Evolutionary conservation across 139 green algal genomes (phyloP), one percentile per base, ranked within the genome.

Genomic region (Chlorella sp.): DNA sequence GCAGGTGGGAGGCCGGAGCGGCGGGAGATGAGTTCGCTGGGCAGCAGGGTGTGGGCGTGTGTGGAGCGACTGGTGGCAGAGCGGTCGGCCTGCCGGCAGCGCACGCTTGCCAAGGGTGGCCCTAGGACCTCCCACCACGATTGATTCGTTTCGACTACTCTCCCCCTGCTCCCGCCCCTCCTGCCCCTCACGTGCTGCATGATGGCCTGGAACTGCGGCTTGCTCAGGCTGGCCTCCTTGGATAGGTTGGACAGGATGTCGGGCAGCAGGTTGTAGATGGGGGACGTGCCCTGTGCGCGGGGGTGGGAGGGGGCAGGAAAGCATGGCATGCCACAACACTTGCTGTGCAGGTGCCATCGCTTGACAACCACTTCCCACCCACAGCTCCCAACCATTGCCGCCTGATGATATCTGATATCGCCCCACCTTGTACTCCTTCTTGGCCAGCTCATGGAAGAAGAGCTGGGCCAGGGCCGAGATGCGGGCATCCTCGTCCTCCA

Each of bases 211-310:
- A 96, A 93, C 34, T 93, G 78, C 13, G 85, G 81, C n/a, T 80
- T 85, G 26, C 62, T 40, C 77, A 97, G 87, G 40, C 26, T 75
- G 3, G 82, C n/a, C 44, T 94, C 90, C 3, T 74, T 80, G 40
- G 85, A 91, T 60, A 98, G 88, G 74, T 81, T 87, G 65, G 86
- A 93, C 60, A 99, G 89, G 77, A 98, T 96, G 87, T 99, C 96
- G 28, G 96, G 95, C 76, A 99, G 87, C 84, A 99, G 89, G 89
- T 98, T 98, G 90, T 98, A 98, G 54, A 99, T 93, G 19, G 95
- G 94, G 85, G 90, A 94, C 32, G 88, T 90, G 76, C 90, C 92
- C 88, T 91, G 85, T 38, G 65, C 1, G 4, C 32, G 9, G 38
- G 28, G 26, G 40, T 7, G 30, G 9, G 1, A 17, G n/a, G 40